phyloP scores from a whole-genome alignment of 2,329 filamentous ascomycete species.

The Diaporthe vexans region DNA sequence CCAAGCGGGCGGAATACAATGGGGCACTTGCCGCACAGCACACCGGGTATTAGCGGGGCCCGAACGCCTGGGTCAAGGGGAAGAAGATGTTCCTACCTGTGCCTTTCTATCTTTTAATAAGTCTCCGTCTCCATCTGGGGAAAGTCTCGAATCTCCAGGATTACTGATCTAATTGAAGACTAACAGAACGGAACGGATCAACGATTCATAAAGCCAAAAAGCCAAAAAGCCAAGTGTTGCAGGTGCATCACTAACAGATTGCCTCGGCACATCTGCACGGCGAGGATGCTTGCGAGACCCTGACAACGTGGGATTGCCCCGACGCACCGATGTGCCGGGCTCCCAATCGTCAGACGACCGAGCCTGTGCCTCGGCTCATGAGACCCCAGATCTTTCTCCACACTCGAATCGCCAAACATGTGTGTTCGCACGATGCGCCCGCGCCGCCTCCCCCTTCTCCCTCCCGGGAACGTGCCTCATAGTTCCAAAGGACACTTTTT shows the following conservation, averaged over 20 bases:
- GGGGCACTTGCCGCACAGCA: slow-evolving; percentile 17
- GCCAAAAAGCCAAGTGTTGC: background rate
- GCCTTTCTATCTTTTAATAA: background rate
- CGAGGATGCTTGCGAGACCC: slow-evolving; percentile 22
- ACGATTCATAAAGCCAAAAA: background rate
- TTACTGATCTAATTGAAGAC: background rate
- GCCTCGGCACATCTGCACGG: slow-evolving; percentile 25
- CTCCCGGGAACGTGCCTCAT: slow-evolving; percentile 35
- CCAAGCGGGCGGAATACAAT: slow-evolving; percentile 7
- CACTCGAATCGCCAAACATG: slow-evolving; percentile 28
- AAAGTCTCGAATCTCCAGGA: background rate
- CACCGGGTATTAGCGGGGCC: slow-evolving; percentile 37
- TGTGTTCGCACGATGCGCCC: slow-evolving; percentile 36
- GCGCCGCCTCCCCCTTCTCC: slow-evolving; percentile 30
- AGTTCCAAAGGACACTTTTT: background rate
- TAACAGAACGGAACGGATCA: background rate
- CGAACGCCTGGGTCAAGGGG: background rate
- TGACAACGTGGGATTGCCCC: slow-evolving; percentile 6
- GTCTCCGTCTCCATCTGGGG: background rate
- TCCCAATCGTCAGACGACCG: slow-evolving; percentile 30
- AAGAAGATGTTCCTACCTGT: background rate
- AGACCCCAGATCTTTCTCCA: slow-evolving; percentile 30
- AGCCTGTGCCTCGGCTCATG: slow-evolving; percentile 32
- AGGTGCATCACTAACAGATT: background rate
- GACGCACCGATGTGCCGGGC: slow-evolving; percentile 22